A percentile compares a stretch with the other conserved stretches of the same genome.
These are phyloP conservation scores for Hymenotorrendiella dingleyae DNA, from an alignment of 2,329 filamentous ascomycete genomes.

Conservation along the genomic window DNA sequence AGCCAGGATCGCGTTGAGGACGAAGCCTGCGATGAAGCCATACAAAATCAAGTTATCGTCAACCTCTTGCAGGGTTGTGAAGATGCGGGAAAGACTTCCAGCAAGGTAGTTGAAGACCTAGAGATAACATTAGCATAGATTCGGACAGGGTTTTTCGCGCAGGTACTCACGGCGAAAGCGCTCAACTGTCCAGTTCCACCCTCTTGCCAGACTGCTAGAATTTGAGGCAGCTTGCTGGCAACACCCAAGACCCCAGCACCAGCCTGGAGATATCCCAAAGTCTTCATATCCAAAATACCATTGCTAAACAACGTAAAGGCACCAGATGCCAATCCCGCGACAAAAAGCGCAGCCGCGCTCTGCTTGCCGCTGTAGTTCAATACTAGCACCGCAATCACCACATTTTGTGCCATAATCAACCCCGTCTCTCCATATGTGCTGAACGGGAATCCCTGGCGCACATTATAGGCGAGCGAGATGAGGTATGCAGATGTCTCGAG, in stretches of 20 bases:
- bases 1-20: slow-evolving; percentile 82
- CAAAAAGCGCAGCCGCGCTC: slow-evolving; percentile 66
- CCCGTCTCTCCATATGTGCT: slow-evolving; percentile 95
- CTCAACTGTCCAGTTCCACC: slow-evolving; percentile 93
- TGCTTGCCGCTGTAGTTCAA: slow-evolving; percentile 71
- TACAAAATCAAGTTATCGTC: slow-evolving; percentile 95
- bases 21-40: slow-evolving; percentile 85
- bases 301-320: slow-evolving; percentile 66
- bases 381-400: slow-evolving; percentile 81
- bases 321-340: slow-evolving; percentile 67
- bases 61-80: slow-evolving; percentile 95
- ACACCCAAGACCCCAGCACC: slow-evolving; percentile 78
- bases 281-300: slow-evolving; percentile 51
- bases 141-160: background rate
- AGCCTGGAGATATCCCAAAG: slow-evolving; percentile 63
- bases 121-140: background rate
- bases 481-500: slow-evolving; percentile 87
- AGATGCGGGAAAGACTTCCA: slow-evolving; percentile 89
- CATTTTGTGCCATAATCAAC: slow-evolving; percentile 86
- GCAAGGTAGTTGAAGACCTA: slow-evolving; percentile 97
- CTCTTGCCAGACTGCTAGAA: slow-evolving; percentile 75
- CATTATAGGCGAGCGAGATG: slow-evolving; percentile 87
- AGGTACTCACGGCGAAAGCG: slow-evolving; percentile 74
- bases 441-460: slow-evolving; percentile 87
- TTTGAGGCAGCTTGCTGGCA: slow-evolving; percentile 91